These are phyloP conservation scores for Encephalitozoon romaleae DNA, from an alignment of 371 early-diverging fungal species.

Conservation along the genomic window DNA sequence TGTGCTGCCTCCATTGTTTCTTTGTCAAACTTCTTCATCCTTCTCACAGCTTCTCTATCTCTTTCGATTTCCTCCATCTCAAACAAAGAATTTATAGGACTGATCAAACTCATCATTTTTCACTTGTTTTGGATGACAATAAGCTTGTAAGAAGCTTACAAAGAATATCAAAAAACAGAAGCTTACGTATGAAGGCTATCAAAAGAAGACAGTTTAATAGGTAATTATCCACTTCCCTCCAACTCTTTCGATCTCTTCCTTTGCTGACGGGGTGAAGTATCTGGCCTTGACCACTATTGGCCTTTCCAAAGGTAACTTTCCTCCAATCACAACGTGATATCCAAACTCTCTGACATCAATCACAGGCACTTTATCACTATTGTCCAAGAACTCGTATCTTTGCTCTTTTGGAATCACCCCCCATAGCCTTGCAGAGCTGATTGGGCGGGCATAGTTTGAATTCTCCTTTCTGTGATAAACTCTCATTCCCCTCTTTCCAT, in stretches of 20 bases:
- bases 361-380: slow-evolving; percentile 68
- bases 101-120: not conserved
- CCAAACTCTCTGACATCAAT: slow-evolving; percentile 64
- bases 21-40: not conserved
- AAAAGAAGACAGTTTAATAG: not conserved
- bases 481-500: slow-evolving; percentile 99
- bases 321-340: slow-evolving; percentile 90
- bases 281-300: slow-evolving; percentile 95
- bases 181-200: not conserved
- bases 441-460: slow-evolving; percentile 71
- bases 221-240: slow-evolving; percentile 73
- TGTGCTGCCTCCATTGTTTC: not conserved
- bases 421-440: slow-evolving; percentile 88
- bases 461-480: slow-evolving; percentile 90
- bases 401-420: slow-evolving; percentile 79
- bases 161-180: not conserved
- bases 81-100: not conserved
- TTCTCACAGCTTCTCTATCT: slow-evolving; percentile 9
- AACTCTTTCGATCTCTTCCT: slow-evolving; percentile 90
- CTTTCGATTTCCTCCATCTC: slow-evolving; percentile 13
- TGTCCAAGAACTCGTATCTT: slow-evolving; percentile 71
- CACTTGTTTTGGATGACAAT: not conserved
- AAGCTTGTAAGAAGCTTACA: not conserved
- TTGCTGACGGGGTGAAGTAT: slow-evolving; percentile 80
- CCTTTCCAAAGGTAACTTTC: slow-evolving; percentile 69